These are phyloP conservation scores for Arabidopsis lyrata DNA, from an alignment of 441 rosid genomes.

Conservation along the genomic window DNA sequence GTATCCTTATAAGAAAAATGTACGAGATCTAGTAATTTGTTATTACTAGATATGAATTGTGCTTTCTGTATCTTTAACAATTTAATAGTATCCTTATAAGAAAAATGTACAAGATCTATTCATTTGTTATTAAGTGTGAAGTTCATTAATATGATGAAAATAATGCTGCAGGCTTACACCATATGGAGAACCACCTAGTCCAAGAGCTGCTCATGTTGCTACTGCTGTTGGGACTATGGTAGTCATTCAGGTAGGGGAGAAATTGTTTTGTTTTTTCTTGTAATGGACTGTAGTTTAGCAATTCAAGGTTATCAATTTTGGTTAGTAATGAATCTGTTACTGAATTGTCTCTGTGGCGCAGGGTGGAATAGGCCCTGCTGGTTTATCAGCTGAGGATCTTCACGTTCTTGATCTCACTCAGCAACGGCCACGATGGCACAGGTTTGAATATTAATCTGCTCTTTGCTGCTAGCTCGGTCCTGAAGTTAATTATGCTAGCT, in stretches of 20 bases:
- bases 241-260: conserved; percentile 83
- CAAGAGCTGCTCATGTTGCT: conserved; percentile 99
- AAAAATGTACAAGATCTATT: neutral
- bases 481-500: conserved; percentile 71
- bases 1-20: neutral
- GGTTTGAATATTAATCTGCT: conserved; percentile 51
- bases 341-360: conserved; percentile 45
- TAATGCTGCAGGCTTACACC: conserved; percentile 75
- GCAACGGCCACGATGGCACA: conserved; percentile 95
- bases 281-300: conserved; percentile 12
- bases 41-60: neutral
- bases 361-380: conserved; percentile 99
- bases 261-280: conserved; percentile 13
- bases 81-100: neutral
- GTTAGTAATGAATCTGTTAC: conserved; percentile 34
- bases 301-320: neutral
- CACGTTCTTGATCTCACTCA: conserved; percentile 99
- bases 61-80: neutral
- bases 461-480: neutral
- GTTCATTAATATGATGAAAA: conserved; percentile 15
- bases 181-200: conserved; percentile 95
- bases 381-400: conserved; percentile 99
- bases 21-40: neutral
- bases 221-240: conserved; percentile 99
- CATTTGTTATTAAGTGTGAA: conserved; percentile 8